A percentile compares a stretch with the other conserved stretches of the same genome.
phyloP scores from a whole-genome alignment of 768 basidiomycete genomes.

The Trametes meyenii region DNA sequence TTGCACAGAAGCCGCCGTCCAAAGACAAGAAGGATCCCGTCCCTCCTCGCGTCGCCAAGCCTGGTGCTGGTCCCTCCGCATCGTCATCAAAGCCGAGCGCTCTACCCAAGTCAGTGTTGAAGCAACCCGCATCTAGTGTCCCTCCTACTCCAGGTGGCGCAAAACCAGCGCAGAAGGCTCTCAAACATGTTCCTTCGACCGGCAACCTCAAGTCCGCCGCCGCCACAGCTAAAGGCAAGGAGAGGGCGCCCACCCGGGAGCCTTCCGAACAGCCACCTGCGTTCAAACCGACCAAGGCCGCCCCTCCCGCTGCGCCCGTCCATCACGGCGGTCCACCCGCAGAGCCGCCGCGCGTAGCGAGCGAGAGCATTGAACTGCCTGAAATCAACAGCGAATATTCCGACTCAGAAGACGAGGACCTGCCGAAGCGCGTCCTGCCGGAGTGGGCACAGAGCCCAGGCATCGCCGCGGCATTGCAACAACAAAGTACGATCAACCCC shows the following conservation, averaged over 20 bases:
- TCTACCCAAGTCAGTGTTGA: constrained; percentile 15
- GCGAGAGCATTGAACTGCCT: constrained; percentile 87
- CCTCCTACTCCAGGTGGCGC: constrained; percentile 12
- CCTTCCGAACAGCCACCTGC: constrained; percentile 49
- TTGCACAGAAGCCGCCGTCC: constrained; percentile 59
- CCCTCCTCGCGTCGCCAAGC: constrained; percentile 36
- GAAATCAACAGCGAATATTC: constrained; percentile 98
- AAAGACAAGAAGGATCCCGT: constrained; percentile 51
- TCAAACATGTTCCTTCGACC: constrained; percentile 29
- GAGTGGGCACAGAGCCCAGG: constrained; percentile 93
- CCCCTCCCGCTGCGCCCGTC: constrained; percentile 52
- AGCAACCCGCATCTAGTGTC: constrained; percentile 11
- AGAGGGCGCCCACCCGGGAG: constrained; percentile 42
- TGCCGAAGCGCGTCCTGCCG: constrained; percentile 71
- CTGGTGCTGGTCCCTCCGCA: constrained; percentile 27
- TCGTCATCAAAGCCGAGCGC: constrained; percentile 20
- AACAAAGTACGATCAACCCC: constrained; percentile 86
- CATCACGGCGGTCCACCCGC: constrained; percentile 37
- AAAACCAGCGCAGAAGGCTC: constrained; percentile 20
- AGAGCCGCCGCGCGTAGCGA: constrained; percentile 44
- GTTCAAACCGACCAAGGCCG: constrained; percentile 61
- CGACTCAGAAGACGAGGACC: constrained; percentile 83
- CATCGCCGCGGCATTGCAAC: constrained; percentile 73
- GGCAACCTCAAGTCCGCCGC: constrained; percentile 41
- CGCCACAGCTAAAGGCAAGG: constrained; percentile 51